Percentiles rank a stretch among this genome's conserved stretches.
Conservation (phyloP, 2,329 filamentous ascomycete genomes). For the Thielaviopsis euricoi region DNA sequence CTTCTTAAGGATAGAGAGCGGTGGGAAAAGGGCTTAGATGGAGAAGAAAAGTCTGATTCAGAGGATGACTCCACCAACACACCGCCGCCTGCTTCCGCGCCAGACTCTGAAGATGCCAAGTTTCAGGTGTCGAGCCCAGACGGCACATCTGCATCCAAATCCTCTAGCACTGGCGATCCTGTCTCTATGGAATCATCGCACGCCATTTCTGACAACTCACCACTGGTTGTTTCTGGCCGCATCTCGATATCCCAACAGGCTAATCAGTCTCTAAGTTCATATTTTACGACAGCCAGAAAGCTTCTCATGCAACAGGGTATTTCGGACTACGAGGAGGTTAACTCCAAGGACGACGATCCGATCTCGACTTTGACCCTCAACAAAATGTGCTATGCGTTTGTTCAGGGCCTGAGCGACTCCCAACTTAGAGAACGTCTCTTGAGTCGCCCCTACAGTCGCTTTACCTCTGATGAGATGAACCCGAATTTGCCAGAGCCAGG, state of each 20-base stretch:
- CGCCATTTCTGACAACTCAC: not conserved
- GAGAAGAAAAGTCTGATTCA: not conserved
- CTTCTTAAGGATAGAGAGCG: constrained; percentile 49
- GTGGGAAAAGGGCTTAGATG: constrained; percentile 45
- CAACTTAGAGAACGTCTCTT: not conserved
- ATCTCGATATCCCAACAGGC: constrained; percentile 7
- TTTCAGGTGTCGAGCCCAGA: not conserved
- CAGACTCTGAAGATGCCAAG: not conserved
- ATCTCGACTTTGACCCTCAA: constrained; percentile 1
- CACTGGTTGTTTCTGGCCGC: not conserved
- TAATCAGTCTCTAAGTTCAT: constrained; percentile 6
- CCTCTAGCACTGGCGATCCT: not conserved
- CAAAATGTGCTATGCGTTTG: constrained; percentile 10
- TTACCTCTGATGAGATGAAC: not conserved
- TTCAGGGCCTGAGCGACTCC: constrained; percentile 4
- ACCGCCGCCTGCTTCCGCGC: not conserved
- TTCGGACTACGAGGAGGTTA: constrained; percentile 3
- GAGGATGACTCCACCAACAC: not conserved
- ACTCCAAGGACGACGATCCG: not conserved
- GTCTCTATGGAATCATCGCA: not conserved
- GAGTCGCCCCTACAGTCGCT: constrained; percentile 4
- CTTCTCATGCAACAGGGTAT: constrained; percentile 8
- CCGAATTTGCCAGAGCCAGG: not conserved
- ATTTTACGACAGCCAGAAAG: constrained; percentile 9
- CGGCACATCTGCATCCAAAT: not conserved